These are phyloP conservation scores for Raphanus hybrid DNA, from an alignment of 441 rosid genomes.

Conservation along the genomic window DNA sequence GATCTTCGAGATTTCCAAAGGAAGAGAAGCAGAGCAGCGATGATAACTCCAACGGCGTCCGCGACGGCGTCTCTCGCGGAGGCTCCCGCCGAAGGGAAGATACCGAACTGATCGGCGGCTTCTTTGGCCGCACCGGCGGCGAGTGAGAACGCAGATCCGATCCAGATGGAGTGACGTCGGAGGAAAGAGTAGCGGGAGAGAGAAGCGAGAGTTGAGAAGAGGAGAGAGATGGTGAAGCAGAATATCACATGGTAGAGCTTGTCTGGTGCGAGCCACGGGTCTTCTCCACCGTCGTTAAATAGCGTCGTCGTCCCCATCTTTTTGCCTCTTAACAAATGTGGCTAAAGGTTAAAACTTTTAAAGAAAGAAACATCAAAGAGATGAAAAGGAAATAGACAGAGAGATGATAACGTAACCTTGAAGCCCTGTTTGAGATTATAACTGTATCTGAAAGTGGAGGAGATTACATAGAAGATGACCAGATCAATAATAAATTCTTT, in stretches of 20 bases:
- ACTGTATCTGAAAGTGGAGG: background rate
- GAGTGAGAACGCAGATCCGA: slow-evolving; percentile 79
- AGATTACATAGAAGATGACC: background rate
- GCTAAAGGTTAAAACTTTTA: background rate
- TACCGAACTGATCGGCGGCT: slow-evolving; percentile 75
- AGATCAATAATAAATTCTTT: background rate
- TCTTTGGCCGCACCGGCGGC: slow-evolving; percentile 89
- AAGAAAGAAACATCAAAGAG: background rate
- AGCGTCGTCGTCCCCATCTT: slow-evolving; percentile 23
- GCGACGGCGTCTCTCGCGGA: slow-evolving; percentile 79
- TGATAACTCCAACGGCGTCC: slow-evolving; percentile 60
- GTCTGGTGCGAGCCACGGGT: slow-evolving; percentile 87
- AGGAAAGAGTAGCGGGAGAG: slow-evolving; percentile 57
- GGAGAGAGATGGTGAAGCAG: slow-evolving; percentile 71
- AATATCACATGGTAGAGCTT: slow-evolving; percentile 83
- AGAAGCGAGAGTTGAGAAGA: slow-evolving; percentile 73
- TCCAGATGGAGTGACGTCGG: slow-evolving; percentile 56
- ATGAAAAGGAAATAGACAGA: background rate
- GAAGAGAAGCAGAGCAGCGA: slow-evolving; percentile 55
- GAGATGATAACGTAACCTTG: background rate
- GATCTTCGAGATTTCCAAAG: slow-evolving; percentile 45
- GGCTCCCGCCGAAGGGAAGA: slow-evolving; percentile 88
- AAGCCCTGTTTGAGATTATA: background rate
- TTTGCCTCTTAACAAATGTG: background rate
- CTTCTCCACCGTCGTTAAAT: slow-evolving; percentile 37